Evolutionary conservation across 2,329 filamentous ascomycete species (phyloP), one percentile per base, ranked within the genome.

Genomic region (Colletotrichum tamarilloi): DNA sequence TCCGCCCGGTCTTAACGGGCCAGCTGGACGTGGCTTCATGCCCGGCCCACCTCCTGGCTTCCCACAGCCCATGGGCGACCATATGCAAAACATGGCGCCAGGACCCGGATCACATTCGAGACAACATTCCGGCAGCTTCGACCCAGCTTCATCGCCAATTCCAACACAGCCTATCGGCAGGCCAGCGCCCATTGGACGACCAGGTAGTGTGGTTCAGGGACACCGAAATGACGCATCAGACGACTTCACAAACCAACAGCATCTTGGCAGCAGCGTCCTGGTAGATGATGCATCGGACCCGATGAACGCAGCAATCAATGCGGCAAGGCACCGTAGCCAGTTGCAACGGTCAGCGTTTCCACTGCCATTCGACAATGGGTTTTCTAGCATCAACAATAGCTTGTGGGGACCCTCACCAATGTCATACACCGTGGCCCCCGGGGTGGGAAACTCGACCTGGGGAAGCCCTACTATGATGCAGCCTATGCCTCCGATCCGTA

Each of bases 231-330:
- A 87, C 30, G 84, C 85, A 32, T 91, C 92, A 68, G 85, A 95
- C 24, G 94, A 96, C 68, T 90, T 94, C 62, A 84, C 94, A 67
- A 93, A 92, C 75, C 90, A 92, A 74, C 95, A 97, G 74, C 95
- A 97, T 77, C 87, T 99, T 30, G 97, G 97, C 14, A 98, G 96
- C 82, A 95, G 95, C 77, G 97, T 95, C 14, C 86, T 99, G 14
- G 86, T 98, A 59, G 92, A 92, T 74, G 95, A 97, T 79, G 92
- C 82, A 78, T 94, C 86, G 83, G 93, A 86, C 80, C 84, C 86
- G 42, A 80, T 82, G 6, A 67, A 26, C 7, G 73, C 76, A 24
- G 82, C 83, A 12, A 68, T 80, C 28, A 79, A 79, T 59, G 68
- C 76, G 1, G 77, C 79, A 26, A 80, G 82, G 77, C 60, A 84